Evolutionary conservation across 1,284 basidiomycete genomes (phyloP).

Genomic region (Hymenochaete sp.): DNA sequence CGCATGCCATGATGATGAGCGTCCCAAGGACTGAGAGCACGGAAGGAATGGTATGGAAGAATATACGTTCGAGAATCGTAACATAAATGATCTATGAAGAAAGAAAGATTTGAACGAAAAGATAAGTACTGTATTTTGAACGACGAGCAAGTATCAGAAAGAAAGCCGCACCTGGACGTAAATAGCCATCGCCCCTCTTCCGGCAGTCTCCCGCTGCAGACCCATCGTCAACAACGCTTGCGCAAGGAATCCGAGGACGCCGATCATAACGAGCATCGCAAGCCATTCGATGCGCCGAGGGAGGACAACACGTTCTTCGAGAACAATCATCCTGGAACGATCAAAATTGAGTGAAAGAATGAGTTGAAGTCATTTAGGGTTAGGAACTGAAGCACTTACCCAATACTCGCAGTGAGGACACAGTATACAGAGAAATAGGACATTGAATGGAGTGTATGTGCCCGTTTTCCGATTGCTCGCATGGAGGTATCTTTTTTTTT

Average conservation of each 20-base stretch:
- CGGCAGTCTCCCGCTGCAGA: slow-evolving; percentile 55
- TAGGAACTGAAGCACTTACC: slow-evolving; percentile 28
- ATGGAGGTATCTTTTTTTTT: slow-evolving; percentile 52
- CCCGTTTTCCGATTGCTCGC: slow-evolving; percentile 63
- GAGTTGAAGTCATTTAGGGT: slow-evolving; percentile 11
- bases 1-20: slow-evolving; percentile 48
- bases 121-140: neutral
- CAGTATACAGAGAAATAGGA: slow-evolving; percentile 59
- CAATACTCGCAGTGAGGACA: slow-evolving; percentile 44
- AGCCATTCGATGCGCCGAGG: slow-evolving; percentile 28
- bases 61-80: slow-evolving; percentile 47
- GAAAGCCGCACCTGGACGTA: slow-evolving; percentile 44
- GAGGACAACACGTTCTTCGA: slow-evolving; percentile 20
- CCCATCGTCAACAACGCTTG: slow-evolving; percentile 50
- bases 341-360: too few species aligned
- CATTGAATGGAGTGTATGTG: slow-evolving; percentile 67
- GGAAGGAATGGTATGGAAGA: slow-evolving; percentile 47
- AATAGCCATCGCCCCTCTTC: slow-evolving; percentile 50
- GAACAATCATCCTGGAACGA: slow-evolving; percentile 20
- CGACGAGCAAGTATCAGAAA: neutral
- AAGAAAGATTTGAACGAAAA: neutral
- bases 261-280: slow-evolving; percentile 15
- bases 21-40: slow-evolving; percentile 49
- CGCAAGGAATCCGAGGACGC: slow-evolving; percentile 31
- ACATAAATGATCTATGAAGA: slow-evolving; percentile 49